Base-by-base conservation (phyloP, 306 rosid genomes). In the Vachellia collinsii region DNA sequence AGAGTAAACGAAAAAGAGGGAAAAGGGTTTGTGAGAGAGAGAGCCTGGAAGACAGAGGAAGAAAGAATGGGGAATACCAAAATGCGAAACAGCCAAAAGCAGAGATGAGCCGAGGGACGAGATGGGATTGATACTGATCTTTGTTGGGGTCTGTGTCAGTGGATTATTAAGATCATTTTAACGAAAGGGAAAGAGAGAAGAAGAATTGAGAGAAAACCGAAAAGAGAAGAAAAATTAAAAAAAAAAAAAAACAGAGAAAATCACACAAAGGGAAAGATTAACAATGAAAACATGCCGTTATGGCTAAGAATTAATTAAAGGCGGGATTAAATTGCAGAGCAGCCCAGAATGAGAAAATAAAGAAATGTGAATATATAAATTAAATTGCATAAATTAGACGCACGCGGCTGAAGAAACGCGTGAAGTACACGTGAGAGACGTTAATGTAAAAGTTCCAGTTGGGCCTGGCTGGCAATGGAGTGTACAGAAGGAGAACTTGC, bases 391-490 rank as follows among this genome's bases (percentile, higher is more conserved):
- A 17, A 66, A 66, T 51, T 34, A 77, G 43, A 12, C 7, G 7
- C 11, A 11, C 67, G 67, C 78, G 38, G 64, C 46, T 36, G 53
- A 13, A 7, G n/a, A 42, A 25, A 54, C 20, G 79, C 79, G 77
- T 78, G 13, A 61, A 22, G 19, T 9, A 0, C 83, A 85, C 79
- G 80, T 46, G 81, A 74, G 12, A 70, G 38, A 6, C 41, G 56
- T 12, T 37, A 22, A 58, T 2, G 70, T 34, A 0, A 36, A 10
- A 53, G 59, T 34, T 64, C n/a, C 34, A 29, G 34, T 29, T 29
- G 34, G 22, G 70, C 43, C 6, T 14, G 11, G 70, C 22, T 36
- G 66, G 65, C 36, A 1, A 23, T 0, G 3, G 38, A 23, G 66
- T 8, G 66, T 22, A 22, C 29, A 16, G 19, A 48, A 4, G 19